phyloP scores from a whole-genome alignment of 129 eudicot species.

The Scalesia atractyloides region DNA sequence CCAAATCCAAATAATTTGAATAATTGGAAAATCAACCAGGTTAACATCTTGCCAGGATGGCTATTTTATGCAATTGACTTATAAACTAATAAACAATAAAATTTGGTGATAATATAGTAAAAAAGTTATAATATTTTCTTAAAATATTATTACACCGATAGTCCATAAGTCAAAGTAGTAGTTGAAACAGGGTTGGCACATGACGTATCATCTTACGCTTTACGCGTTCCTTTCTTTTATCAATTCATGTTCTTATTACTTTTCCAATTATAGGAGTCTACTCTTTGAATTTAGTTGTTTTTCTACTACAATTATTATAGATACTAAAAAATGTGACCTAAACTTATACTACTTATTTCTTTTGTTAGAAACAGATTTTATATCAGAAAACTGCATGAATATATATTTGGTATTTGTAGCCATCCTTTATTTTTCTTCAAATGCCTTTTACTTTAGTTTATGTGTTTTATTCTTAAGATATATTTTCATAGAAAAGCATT shows the following conservation, averaged over 20 bases:
- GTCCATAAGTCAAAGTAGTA: constrained; percentile 25
- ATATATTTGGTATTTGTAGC: too few relatives aligned
- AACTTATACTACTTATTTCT: too few relatives aligned
- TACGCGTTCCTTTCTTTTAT: constrained; percentile 2
- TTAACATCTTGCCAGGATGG: too few relatives aligned
- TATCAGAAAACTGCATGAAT: too few relatives aligned
- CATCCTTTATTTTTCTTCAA: too few relatives aligned
- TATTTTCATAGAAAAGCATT: too few relatives aligned
- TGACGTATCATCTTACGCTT: constrained; percentile 33
- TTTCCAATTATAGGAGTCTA: background rate
- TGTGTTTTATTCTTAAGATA: too few relatives aligned
- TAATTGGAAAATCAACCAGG: too few relatives aligned
- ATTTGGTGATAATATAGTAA: background rate
- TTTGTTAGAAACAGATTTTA: too few relatives aligned
- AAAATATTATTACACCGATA: background rate
- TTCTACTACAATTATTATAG: background rate
- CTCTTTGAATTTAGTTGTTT: background rate
- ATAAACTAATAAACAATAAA: background rate
- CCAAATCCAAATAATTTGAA: too few relatives aligned
- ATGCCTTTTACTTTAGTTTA: too few relatives aligned
- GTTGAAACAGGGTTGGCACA: constrained; percentile 29
- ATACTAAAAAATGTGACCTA: too few relatives aligned
- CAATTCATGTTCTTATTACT: background rate
- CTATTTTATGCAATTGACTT: background rate
- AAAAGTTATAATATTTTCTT: background rate